phyloP scores from a whole-genome alignment of 2,329 filamentous ascomycete species.

The Hypoxylon sp. region DNA sequence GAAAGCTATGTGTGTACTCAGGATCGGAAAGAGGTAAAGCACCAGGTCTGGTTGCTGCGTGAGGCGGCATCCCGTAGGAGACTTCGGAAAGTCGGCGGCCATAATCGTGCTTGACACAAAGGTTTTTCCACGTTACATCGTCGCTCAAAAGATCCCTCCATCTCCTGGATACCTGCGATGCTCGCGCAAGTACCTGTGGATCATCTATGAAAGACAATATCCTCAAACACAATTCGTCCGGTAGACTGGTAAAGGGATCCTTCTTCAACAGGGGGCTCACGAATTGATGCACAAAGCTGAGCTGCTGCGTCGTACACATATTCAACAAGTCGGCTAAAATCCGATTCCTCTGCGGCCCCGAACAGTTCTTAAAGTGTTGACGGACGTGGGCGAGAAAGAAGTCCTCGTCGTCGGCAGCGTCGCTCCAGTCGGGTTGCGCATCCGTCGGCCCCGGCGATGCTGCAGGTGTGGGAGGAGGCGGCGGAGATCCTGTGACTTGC shows the following conservation, averaged over 20 bases:
- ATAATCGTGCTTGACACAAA: slow-evolving; percentile 97
- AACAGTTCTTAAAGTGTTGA: slow-evolving; percentile 83
- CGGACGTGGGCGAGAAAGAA: slow-evolving; percentile 84
- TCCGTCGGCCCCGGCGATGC: slow-evolving; percentile 75
- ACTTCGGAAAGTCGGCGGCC: slow-evolving; percentile 71
- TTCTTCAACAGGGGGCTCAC: slow-evolving; percentile 95
- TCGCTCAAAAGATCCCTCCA: slow-evolving; percentile 96
- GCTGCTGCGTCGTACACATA: slow-evolving; percentile 92
- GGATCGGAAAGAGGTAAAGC: slow-evolving; percentile 55
- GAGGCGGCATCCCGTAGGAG: slow-evolving; percentile 54
- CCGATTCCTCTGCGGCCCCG: slow-evolving; percentile 81
- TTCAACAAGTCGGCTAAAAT: slow-evolving; percentile 91
- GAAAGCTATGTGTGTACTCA: slow-evolving; percentile 60
- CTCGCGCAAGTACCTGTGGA: slow-evolving; percentile 90
- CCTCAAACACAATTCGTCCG: slow-evolving; percentile 91
- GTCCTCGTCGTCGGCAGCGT: slow-evolving; percentile 84
- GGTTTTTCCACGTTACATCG: slow-evolving; percentile 97
- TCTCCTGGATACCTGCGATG: slow-evolving; percentile 94
- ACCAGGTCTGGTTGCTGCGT: slow-evolving; percentile 53
- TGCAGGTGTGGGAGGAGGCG: slow-evolving; percentile 75
- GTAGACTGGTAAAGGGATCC: slow-evolving; percentile 92
- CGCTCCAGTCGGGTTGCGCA: slow-evolving; percentile 79
- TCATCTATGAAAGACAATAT: slow-evolving; percentile 98
- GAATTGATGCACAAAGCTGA: slow-evolving; percentile 97
- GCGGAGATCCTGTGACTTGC: slow-evolving; percentile 72